These are phyloP conservation scores for Arthroderma sp. DNA, from an alignment of 2,329 filamentous ascomycete genomes.

Conservation along the genomic window DNA sequence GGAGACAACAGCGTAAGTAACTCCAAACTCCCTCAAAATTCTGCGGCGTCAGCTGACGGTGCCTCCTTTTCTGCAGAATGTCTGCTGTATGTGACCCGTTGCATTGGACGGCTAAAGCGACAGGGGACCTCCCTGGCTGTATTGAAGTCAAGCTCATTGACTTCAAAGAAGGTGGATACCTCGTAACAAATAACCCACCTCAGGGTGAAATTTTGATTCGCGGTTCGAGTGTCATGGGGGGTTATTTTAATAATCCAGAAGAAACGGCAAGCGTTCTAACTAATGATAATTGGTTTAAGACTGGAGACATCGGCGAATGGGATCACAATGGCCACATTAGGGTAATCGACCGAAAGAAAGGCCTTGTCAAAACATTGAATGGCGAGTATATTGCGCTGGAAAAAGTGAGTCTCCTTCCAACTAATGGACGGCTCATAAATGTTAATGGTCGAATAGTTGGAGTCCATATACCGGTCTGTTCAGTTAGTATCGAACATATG, in stretches of 20 bases:
- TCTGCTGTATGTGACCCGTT: constrained; percentile 44
- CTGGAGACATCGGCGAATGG: constrained; percentile 77
- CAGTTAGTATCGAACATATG: constrained; percentile 43
- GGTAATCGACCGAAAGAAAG: constrained; percentile 96
- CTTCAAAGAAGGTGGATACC: constrained; percentile 88
- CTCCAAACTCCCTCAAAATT: constrained; percentile 18
- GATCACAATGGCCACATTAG: constrained; percentile 77
- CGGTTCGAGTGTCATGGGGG: constrained; percentile 62
- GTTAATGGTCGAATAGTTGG: constrained; percentile 38
- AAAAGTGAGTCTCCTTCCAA: constrained; percentile 30
- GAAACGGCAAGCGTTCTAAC: constrained; percentile 76
- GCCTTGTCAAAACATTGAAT: constrained; percentile 94
- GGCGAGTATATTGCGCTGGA: constrained; percentile 98
- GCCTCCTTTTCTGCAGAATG: no score
- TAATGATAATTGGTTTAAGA: constrained; percentile 90
- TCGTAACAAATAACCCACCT: constrained; percentile 74
- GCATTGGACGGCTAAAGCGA: constrained; percentile 53
- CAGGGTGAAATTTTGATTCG: constrained; percentile 81
- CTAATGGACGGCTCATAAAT: no score
- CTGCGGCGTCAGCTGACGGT: no score
- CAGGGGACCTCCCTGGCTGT: constrained; percentile 52
- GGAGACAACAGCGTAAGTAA: constrained; percentile 62
- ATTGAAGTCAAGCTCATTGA: constrained; percentile 71
- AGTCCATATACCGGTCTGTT: constrained; percentile 65
- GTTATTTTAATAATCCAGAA: constrained; percentile 80